Evolutionary conservation across 2,329 filamentous ascomycete species (phyloP), one percentile per base, ranked within the genome.

Genomic region (Zopfia rhizophila): DNA sequence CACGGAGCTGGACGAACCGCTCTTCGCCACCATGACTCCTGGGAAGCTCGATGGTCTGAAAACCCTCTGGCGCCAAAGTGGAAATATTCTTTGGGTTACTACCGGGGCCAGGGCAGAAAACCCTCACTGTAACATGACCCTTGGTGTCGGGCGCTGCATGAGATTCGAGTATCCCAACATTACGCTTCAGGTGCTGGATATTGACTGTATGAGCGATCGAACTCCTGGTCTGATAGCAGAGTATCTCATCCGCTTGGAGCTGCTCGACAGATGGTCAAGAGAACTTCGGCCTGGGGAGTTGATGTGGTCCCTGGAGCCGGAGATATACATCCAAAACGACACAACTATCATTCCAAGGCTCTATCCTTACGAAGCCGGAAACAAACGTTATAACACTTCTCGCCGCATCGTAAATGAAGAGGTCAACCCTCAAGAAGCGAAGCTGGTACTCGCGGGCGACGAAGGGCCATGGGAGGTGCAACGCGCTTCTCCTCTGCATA

Each of bases 361-460:
- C 18, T 44, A 44, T 36, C 33, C 28, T 7, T 23, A 44, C 27
- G 11, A 4, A 21, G 16, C 35, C 3, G 27, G 23, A 2, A 64
- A 64, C 32, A 32, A 55, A 21, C 49, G 61, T 13, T 55, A 56
- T 22, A 64, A 64, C 36, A 55, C 57, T 11, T 45, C 48, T 12
- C 38, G 40, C 18, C 58, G 59, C 6, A 24, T 30, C 3, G 23
- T 49, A n/a, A 27, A 14, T n/a, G 14, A 40, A 7, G 28, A 49
- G 7, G 39, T 49, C 28, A 40, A 49, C 36, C 39, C 30, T 6
- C 23, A 29, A 11, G 28, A 44, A 23, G 35, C 39, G 23, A 35
- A 27, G 5, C 17, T 49, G 12, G 35, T 14, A 29, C 19, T 49
- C 22, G 40, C 35, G 7, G 25, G 31, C 18, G 33, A 32, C n/a